Conservation (phyloP, 2,329 filamentous ascomycete genomes). For the Penicillium sp. region DNA sequence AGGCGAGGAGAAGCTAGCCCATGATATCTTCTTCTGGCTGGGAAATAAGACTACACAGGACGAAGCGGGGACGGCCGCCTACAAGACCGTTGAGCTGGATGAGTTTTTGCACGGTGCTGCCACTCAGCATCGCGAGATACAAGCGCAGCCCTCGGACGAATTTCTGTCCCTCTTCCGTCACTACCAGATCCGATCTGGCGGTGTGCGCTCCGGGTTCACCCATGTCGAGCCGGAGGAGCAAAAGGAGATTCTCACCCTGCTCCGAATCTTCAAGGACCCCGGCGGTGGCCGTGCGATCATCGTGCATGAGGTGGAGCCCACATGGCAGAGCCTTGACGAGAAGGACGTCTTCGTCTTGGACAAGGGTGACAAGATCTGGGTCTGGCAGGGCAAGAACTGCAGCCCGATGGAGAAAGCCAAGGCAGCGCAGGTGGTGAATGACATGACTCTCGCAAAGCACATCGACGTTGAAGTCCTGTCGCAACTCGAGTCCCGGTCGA, state of each 20-base stretch:
- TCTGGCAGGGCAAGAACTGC: conserved; percentile 68
- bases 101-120: conserved; percentile 65
- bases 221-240: conserved; percentile 59
- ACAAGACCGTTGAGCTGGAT: conserved; percentile 71
- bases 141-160: conserved; percentile 59
- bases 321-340: conserved; percentile 64
- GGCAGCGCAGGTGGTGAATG: conserved; percentile 66
- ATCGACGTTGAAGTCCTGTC: conserved; percentile 66
- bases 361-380: conserved; percentile 64
- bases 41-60: conserved; percentile 67
- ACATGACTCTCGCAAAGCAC: conserved; percentile 60
- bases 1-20: conserved; percentile 51
- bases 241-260: conserved; percentile 53
- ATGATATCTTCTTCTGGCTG: conserved; percentile 73
- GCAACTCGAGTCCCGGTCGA: conserved; percentile 55
- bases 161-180: conserved; percentile 64
- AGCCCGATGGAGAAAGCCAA: conserved; percentile 71
- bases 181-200: conserved; percentile 62
- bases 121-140: conserved; percentile 66
- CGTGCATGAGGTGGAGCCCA: conserved; percentile 65
- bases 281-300: conserved; percentile 53
- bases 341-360: conserved; percentile 69
- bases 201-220: conserved; percentile 63
- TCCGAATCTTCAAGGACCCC: conserved; percentile 66
- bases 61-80: conserved; percentile 67